Base-by-base conservation (phyloP, 257 asterid species). In the Przewalskia tangutica region DNA sequence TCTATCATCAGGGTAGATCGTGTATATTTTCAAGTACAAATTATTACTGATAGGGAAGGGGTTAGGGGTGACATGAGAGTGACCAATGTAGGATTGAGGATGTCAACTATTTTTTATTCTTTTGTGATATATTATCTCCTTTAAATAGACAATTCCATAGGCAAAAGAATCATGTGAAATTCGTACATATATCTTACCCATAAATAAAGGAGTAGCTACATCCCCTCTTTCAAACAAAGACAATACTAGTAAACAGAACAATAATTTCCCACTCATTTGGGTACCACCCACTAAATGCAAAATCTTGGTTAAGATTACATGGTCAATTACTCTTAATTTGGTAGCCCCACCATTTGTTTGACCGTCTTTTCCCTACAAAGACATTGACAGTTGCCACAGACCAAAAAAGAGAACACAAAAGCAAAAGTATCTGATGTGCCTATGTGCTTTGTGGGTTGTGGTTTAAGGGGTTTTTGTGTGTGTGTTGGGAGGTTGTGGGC, bases 221-320 rank as follows among this genome's bases (percentile, higher is more conserved):
- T 67, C 9, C 77, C 77, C 77, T 68, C 56, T n/a, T 68, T 70
- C 77, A 70, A 70, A 70, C 56, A 18, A 70, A 70, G 77, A 70
- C 77, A 70, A 42, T 40, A 38, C 55, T 42, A 42, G 3, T 68
- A 68, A 68, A 68, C 55, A 68, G 53, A 70, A 42, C 56, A 70
- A 70, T 70, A 9, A 42, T 70, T 42, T 42, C 55, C 55, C 56
- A 42, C 77, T 70, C 77, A 70, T 70, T 70, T 70, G 77, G 55
- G 77, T 70, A 70, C 77, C 77, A 18, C 56, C 77, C 36, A 42
- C 56, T n/a, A 42, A 42, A 2, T n/a, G 56, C 38, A 70, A 70
- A 38, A 70, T 42, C 77, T 70, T 70, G n/a, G 36, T 70, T 42
- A 42, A 66, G 77, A 70, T 70, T 70, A 40, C 70, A 70, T 70